These are phyloP conservation scores for Bonia amplexicaulis DNA, from an alignment of 176 grass and related monocot genomes.

Conservation along the genomic window DNA sequence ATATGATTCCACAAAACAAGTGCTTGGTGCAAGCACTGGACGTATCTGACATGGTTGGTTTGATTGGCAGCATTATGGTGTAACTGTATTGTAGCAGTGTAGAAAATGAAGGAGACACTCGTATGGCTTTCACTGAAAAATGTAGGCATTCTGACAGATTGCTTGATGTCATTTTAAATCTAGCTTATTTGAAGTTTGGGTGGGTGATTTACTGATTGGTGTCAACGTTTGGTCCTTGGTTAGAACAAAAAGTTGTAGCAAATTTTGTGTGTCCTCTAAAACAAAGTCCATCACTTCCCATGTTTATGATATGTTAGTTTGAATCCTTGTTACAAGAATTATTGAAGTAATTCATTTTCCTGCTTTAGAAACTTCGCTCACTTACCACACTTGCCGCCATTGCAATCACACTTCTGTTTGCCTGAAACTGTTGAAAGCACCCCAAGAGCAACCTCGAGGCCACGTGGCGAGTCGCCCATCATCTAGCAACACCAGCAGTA, in stretches of 20 bases:
- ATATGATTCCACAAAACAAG: background rate
- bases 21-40: background rate
- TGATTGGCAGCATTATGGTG: background rate
- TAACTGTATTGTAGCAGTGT: background rate
- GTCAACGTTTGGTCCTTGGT: background rate
- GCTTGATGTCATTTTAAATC: background rate
- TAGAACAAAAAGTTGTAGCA: background rate
- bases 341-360: constrained; percentile 26
- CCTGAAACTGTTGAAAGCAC: constrained; percentile 81
- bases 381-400: constrained; percentile 84
- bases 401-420: constrained; percentile 76
- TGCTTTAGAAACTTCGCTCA: constrained; percentile 80
- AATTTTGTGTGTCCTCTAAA: background rate
- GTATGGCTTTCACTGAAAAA: background rate
- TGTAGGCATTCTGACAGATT: background rate
- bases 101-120: background rate
- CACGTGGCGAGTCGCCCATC: constrained; percentile 47
- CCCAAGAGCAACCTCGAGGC: constrained; percentile 73
- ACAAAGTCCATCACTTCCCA: background rate
- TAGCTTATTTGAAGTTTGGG: background rate
- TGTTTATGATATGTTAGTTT: constrained; percentile 6
- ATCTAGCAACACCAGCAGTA: constrained; percentile 54
- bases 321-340: background rate
- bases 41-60: background rate
- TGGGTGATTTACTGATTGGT: background rate